phyloP scores from a whole-genome alignment of 805 yeast species.

The Wickerhamomyces silvicola region DNA sequence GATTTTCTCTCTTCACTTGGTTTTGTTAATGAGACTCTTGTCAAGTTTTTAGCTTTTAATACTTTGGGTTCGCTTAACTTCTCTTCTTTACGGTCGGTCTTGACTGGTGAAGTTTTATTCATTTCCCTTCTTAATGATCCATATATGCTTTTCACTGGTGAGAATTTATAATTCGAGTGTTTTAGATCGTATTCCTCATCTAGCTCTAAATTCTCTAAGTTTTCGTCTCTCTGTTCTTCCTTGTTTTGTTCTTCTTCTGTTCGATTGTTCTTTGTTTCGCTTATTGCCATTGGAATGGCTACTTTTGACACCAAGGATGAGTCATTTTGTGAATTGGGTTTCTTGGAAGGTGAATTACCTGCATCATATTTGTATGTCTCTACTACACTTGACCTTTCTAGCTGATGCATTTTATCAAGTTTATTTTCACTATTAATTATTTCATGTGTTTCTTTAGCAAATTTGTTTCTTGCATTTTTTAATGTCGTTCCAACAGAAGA shows the following conservation, averaged over 20 bases:
- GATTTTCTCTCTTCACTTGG: constrained; percentile 13
- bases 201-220: not conserved
- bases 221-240: constrained; percentile 4
- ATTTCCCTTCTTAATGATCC: constrained; percentile 19
- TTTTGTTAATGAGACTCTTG: constrained; percentile 19
- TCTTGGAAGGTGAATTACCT: too few species aligned
- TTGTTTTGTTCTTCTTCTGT: too few species aligned
- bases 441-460: constrained; percentile 13
- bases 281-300: not conserved
- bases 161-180: constrained; percentile 14
- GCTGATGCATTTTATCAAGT: constrained; percentile 4
- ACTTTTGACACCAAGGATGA: too few species aligned
- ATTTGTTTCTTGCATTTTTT: constrained; percentile 16
- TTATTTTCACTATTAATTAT: constrained; percentile 3
- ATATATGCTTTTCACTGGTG: constrained; percentile 24
- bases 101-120: constrained; percentile 13
- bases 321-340: not conserved
- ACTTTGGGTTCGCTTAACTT: not conserved
- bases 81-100: not conserved
- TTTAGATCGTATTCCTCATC: constrained; percentile 8
- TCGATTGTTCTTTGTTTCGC: too few species aligned
- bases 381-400: not conserved
- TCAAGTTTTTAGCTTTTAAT: constrained; percentile 11
- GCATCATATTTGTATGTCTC: too few species aligned
- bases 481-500: constrained; percentile 21